Conservation (phyloP, 2,329 filamentous ascomycete species). For the Colletotrichum sp. region DNA sequence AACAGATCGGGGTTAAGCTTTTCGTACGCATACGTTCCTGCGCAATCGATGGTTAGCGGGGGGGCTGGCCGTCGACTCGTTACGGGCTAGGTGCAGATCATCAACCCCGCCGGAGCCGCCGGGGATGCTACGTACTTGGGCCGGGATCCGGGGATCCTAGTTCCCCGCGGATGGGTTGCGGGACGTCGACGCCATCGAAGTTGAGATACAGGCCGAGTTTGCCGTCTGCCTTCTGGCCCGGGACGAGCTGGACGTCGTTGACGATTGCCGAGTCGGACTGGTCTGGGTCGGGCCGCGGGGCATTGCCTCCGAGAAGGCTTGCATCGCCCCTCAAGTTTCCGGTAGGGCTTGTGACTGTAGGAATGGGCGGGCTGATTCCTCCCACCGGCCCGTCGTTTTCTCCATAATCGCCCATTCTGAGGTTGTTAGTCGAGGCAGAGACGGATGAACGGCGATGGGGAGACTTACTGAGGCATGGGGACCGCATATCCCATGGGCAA, state of each 20-base stretch:
- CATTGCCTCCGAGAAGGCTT: conserved; percentile 44
- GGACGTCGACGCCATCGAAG: conserved; percentile 54
- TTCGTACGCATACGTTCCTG: conserved; percentile 45
- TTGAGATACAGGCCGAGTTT: conserved; percentile 58
- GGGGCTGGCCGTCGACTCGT: neutral
- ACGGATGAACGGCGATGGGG: too few species aligned
- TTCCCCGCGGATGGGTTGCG: conserved; percentile 60
- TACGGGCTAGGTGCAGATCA: neutral
- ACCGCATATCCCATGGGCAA: neutral
- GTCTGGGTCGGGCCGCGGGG: conserved; percentile 39
- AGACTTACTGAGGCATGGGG: conserved; percentile 1
- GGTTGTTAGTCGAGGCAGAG: neutral
- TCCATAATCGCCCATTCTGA: conserved; percentile 42
- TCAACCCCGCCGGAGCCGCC: neutral
- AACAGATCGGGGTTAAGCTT: conserved; percentile 58
- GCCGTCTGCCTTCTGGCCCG: conserved; percentile 54
- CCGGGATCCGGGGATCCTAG: conserved; percentile 57
- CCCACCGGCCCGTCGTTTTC: conserved; percentile 47
- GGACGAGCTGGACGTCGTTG: conserved; percentile 42
- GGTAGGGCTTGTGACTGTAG: conserved; percentile 38
- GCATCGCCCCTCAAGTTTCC: conserved; percentile 46
- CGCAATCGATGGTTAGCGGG: neutral
- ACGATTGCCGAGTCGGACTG: conserved; percentile 40
- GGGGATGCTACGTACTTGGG: conserved; percentile 41
- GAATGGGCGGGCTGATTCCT: conserved; percentile 41